Evolutionary conservation across 1,284 basidiomycete genomes (phyloP), one percentile per base, ranked within the genome.

Genomic region (Grifola frondosa): DNA sequence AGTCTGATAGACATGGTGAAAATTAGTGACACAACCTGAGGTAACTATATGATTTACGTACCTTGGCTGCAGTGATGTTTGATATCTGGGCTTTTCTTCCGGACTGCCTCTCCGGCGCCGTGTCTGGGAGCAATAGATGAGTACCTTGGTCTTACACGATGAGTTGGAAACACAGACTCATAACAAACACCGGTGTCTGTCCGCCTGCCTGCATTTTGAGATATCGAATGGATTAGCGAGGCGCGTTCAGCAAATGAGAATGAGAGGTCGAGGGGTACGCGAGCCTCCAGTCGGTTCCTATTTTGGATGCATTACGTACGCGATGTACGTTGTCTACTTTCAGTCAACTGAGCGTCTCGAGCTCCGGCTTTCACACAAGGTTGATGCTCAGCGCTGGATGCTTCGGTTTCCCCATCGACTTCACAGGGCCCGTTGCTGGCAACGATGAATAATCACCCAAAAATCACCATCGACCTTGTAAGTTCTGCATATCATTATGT

Each of bases 61-160:
- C 92, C 79, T 99, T 99, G 33, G 94, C 95, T 13, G 96, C 94
- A 3, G 89, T 93, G 69, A 98, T 98, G 67, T 99, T 98, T 44
- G 92, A 94, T 45, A 92, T 87, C 74, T 97, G 94, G 3, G 96
- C 95, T 73, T 97, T 97, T 58, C 95, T 79, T 42, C 95, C 95
- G 36, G 86, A 86, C 67, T 95, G 91, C 64, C 94, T 80, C 71
- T 97, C 92, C 29, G 94, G 93, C 56, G 88, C 91, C 47, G 93
- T 83, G 77, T 97, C 91, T 94, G 57, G 21, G 37, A n/a, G 20
- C 9, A 33, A 12, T 1, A 40, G 39, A 13, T 15, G 30, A 21
- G 16, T 6, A n/a, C 17, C 5, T 15, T 1, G 5, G 13, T 13
- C 10, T 35, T 22, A 22, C 6, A n/a, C 10, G 29, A 11, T 2